Evolutionary conservation across 768 basidiomycete genomes (phyloP).

Genomic region (Tricholoma flavovirens): DNA sequence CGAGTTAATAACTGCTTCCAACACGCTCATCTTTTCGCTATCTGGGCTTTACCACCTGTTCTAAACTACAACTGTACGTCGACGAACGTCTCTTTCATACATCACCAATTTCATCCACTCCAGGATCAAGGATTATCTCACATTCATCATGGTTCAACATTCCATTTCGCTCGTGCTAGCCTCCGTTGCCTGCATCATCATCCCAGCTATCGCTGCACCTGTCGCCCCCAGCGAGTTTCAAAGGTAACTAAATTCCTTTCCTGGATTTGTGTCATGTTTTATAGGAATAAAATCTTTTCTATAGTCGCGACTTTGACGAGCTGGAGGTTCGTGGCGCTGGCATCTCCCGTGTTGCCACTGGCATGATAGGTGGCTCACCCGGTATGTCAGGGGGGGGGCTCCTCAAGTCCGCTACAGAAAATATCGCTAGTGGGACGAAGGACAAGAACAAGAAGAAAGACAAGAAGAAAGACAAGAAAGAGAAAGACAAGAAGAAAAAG

Average conservation of each 20-base stretch:
- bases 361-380: background rate
- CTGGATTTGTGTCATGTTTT: background rate
- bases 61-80: background rate
- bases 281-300: background rate
- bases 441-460: background rate
- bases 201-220: background rate
- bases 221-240: background rate
- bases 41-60: background rate
- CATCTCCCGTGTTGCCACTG: no score
- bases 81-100: background rate
- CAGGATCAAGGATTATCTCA: background rate
- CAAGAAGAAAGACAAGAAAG: background rate
- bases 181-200: background rate
- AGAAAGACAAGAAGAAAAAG: background rate
- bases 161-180: background rate
- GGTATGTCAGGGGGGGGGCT: background rate
- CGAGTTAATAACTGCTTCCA: background rate
- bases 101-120: background rate
- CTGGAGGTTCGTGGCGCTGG: background rate
- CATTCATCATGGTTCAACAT: background rate
- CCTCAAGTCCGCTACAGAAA: background rate
- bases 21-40: background rate
- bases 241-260: background rate
- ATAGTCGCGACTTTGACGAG: constrained; percentile 1
- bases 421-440: background rate